Conservation (phyloP, 2,329 filamentous ascomycete species). For the Ascosphaera aggregata region DNA sequence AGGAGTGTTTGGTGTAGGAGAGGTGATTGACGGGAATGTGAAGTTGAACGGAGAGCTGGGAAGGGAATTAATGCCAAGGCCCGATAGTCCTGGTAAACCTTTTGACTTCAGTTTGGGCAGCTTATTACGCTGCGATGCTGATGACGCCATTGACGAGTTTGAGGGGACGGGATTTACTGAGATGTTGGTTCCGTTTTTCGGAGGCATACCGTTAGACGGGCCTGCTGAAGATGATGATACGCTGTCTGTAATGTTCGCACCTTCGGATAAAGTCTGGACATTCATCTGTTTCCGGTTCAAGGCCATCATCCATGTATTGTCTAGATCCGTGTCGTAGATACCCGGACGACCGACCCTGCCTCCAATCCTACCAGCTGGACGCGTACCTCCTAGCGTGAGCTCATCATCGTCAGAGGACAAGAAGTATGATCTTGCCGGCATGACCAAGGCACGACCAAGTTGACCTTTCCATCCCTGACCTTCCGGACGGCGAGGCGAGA, state of each 20-base stretch:
- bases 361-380: neutral
- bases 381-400: conserved; percentile 11
- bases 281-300: conserved; percentile 33
- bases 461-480: conserved; percentile 60
- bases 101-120: neutral
- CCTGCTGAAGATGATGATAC: conserved; percentile 10
- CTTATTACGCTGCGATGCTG: conserved; percentile 9
- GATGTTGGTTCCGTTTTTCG: neutral
- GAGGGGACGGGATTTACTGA: neutral
- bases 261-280: conserved; percentile 14
- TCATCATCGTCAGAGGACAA: conserved; percentile 39
- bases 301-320: conserved; percentile 44
- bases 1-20: neutral
- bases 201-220: neutral
- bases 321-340: conserved; percentile 5
- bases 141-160: neutral
- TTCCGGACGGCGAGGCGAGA: conserved; percentile 43
- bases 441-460: conserved; percentile 57
- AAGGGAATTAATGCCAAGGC: neutral
- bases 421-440: conserved; percentile 57
- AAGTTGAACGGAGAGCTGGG: neutral
- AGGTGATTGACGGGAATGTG: neutral
- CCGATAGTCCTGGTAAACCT: neutral
- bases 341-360: neutral
- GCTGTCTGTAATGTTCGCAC: conserved; percentile 15